These are phyloP conservation scores for Chaetomium strumarium DNA, from an alignment of 2,329 filamentous ascomycete species.

Conservation along the genomic window DNA sequence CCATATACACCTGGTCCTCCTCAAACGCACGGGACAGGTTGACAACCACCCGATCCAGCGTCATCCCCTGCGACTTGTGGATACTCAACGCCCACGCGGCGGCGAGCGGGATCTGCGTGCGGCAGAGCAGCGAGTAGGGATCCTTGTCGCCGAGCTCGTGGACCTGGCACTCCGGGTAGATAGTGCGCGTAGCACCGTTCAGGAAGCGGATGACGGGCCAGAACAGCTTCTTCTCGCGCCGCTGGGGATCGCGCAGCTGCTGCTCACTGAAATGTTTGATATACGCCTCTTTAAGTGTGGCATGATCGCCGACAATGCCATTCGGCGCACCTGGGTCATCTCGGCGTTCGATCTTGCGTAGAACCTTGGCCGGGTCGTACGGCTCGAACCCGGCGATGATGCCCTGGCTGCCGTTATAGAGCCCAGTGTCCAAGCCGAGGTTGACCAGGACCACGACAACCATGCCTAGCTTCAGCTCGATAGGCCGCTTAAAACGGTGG, in stretches of 20 bases:
- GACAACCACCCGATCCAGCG: conserved; percentile 52
- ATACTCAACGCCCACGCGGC: conserved; percentile 59
- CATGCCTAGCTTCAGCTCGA: conserved; percentile 46
- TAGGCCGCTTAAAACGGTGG: conserved; percentile 39
- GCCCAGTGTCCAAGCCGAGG: conserved; percentile 34
- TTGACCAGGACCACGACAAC: conserved; percentile 49
- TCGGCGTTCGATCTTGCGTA: conserved; percentile 17
- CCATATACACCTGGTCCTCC: conserved; percentile 56
- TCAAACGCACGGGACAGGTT: conserved; percentile 48
- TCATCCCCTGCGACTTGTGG: conserved; percentile 59
- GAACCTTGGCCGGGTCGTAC: conserved; percentile 27
- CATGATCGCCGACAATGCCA: conserved; percentile 34
- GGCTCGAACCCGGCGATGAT: conserved; percentile 40
- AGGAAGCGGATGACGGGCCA: conserved; percentile 51
- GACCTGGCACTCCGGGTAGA: conserved; percentile 47
- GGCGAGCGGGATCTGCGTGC: conserved; percentile 57
- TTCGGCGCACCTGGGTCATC: conserved; percentile 13
- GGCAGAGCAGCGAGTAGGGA: conserved; percentile 43
- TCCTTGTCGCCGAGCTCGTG: conserved; percentile 39
- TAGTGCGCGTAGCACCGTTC: conserved; percentile 39
- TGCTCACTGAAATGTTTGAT: conserved; percentile 35
- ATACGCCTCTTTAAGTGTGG: conserved; percentile 31
- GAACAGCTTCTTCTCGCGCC: conserved; percentile 21
- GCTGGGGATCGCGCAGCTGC: conserved; percentile 4
- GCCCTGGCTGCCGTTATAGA: conserved; percentile 45